phyloP scores from a whole-genome alignment of 1,139 yeast species.

The Candida sojae region DNA sequence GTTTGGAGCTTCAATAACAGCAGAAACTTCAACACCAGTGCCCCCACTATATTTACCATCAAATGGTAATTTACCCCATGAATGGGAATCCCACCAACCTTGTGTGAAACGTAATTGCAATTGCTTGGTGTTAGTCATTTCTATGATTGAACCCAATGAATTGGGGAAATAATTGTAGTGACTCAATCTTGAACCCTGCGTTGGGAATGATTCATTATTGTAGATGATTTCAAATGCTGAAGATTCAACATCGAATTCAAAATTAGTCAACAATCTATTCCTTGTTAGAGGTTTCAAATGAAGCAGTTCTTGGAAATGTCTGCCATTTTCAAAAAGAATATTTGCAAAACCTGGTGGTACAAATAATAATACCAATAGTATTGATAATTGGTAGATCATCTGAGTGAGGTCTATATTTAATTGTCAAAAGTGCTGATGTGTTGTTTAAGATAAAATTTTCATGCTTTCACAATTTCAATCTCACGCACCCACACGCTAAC shows the following conservation, averaged over 20 bases:
- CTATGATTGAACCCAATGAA: conserved; percentile 75
- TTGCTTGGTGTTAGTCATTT: conserved; percentile 66
- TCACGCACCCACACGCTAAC: no score
- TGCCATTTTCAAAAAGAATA: neutral
- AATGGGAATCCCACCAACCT: conserved; percentile 93
- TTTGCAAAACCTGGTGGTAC: neutral
- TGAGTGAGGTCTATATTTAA: neutral
- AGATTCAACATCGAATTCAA: conserved; percentile 66
- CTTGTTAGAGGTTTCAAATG: conserved; percentile 68
- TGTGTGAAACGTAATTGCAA: conserved; percentile 85
- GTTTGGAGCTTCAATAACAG: conserved; percentile 68
- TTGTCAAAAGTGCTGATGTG: neutral
- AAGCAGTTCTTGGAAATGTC: conserved; percentile 56
- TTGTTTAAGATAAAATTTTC: neutral
- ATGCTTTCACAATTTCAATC: neutral
- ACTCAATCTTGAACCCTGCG: conserved; percentile 20
- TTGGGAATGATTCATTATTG: conserved; percentile 7
- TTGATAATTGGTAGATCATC: neutral
- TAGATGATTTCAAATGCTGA: conserved; percentile 34
- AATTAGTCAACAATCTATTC: conserved; percentile 67
- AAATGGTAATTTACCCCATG: conserved; percentile 83
- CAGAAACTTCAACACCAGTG: conserved; percentile 94
- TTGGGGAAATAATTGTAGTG: conserved; percentile 82
- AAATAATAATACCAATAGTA: conserved; percentile 15
- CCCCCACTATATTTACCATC: conserved; percentile 83